Conservation (phyloP, 371 early-diverging fungal species). For the Mortierella sp. region DNA sequence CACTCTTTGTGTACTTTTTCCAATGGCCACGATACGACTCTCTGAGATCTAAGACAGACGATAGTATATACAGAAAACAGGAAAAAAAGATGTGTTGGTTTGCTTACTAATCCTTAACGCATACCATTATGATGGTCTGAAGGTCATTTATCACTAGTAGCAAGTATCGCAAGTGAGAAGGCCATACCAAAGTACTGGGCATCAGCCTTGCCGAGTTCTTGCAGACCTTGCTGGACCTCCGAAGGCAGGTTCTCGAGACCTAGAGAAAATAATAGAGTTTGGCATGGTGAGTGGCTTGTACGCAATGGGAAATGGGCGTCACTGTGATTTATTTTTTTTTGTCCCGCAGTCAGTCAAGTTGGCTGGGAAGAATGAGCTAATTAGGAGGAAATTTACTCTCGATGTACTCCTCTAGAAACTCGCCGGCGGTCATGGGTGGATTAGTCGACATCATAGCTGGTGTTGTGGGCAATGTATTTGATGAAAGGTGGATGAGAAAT, state of each 20-base stretch:
- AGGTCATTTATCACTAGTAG: no score
- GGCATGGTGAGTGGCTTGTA: constrained; percentile 16
- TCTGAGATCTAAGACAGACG: constrained; percentile 46
- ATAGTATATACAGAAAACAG: not conserved
- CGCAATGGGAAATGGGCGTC: not conserved
- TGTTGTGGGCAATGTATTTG: not conserved
- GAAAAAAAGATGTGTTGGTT: no score
- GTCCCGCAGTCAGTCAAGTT: constrained; percentile 7
- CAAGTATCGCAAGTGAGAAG: no score
- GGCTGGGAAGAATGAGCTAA: not conserved
- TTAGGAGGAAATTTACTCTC: constrained; percentile 41
- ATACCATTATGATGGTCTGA: no score
- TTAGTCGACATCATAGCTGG: constrained; percentile 41
- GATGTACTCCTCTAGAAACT: constrained; percentile 55
- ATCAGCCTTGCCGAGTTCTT: constrained; percentile 45
- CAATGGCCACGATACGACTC: constrained; percentile 44
- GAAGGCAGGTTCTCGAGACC: constrained; percentile 56
- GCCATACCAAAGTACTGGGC: constrained; percentile 55
- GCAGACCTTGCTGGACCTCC: constrained; percentile 52
- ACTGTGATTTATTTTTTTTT: constrained; percentile 2
- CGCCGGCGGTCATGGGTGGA: constrained; percentile 53
- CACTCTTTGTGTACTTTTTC: constrained; percentile 51
- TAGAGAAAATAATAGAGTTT: not conserved
- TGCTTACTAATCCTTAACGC: no score
- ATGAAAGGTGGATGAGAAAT: not conserved